Evolutionary conservation across 2,329 filamentous ascomycete genomes (phyloP).

Genomic region (Orbilia brochopaga): DNA sequence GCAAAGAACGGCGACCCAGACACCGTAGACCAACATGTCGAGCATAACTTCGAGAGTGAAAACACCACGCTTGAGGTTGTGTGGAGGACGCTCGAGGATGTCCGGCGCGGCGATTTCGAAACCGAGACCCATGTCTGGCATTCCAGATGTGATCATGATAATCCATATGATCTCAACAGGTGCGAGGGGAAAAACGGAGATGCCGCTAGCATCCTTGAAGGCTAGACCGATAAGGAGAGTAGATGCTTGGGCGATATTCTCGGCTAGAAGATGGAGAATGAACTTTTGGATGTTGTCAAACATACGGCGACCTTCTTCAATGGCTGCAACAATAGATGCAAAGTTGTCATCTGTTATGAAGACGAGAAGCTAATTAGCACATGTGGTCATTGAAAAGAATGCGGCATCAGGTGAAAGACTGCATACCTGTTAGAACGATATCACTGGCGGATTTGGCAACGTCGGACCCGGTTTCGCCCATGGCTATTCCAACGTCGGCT

Average conservation of each 20-base stretch:
- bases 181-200: slow-evolving; percentile 84
- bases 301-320: slow-evolving; percentile 80
- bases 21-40: slow-evolving; percentile 80
- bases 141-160: slow-evolving; percentile 82
- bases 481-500: slow-evolving; percentile 85
- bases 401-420: too few relatives aligned
- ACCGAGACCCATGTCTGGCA: slow-evolving; percentile 86
- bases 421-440: slow-evolving; percentile 63
- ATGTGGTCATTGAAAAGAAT: too few relatives aligned
- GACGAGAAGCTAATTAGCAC: too few relatives aligned
- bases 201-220: slow-evolving; percentile 73
- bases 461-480: slow-evolving; percentile 80
- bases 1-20: slow-evolving; percentile 76
- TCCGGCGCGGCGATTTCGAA: slow-evolving; percentile 76
- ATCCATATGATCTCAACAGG: slow-evolving; percentile 91
- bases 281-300: slow-evolving; percentile 92
- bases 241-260: slow-evolving; percentile 84
- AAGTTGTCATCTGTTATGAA: slow-evolving; percentile 77
- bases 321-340: slow-evolving; percentile 80
- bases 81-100: slow-evolving; percentile 80
- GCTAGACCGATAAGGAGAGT: slow-evolving; percentile 79
- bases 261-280: slow-evolving; percentile 76
- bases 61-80: slow-evolving; percentile 71
- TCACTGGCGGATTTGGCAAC: slow-evolving; percentile 78
- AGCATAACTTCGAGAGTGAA: slow-evolving; percentile 78